phyloP scores from a whole-genome alignment of 164 flowering plant genomes.

The Hamamelis virginiana region DNA sequence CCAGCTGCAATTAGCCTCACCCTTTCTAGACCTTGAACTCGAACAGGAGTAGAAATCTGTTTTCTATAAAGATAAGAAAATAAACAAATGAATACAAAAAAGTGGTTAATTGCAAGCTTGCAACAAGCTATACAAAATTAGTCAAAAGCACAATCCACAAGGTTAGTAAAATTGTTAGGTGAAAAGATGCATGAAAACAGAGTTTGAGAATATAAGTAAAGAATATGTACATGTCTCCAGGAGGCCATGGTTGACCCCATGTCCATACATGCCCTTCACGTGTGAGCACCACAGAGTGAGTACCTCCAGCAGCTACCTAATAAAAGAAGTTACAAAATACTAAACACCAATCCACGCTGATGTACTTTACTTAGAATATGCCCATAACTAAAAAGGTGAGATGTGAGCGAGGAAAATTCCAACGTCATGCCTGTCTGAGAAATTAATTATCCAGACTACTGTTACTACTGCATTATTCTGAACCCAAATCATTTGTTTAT shows the following conservation, averaged over 20 bases:
- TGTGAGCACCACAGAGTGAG: slow-evolving; percentile 97
- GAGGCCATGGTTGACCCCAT: slow-evolving; percentile 99
- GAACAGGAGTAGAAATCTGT: slow-evolving; percentile 89
- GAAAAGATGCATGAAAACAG: not conserved
- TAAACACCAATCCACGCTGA: not conserved
- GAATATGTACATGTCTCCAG: slow-evolving; percentile 85
- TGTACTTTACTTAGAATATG: not conserved
- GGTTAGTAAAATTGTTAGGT: not conserved
- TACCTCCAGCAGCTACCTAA: slow-evolving; percentile 99
- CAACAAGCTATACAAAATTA: not conserved
- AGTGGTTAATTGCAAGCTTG: slow-evolving; percentile 9
- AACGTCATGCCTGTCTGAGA: not conserved
- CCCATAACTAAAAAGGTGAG: not conserved
- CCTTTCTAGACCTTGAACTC: slow-evolving; percentile 94
- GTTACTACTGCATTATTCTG: not conserved
- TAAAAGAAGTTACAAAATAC: slow-evolving; percentile 13
- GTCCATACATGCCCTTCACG: slow-evolving; percentile 98
- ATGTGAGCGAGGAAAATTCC: not conserved
- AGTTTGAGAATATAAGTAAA: not conserved
- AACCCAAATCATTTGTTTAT: not conserved
- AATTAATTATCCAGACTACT: not conserved
- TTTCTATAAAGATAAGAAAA: slow-evolving; percentile 45
- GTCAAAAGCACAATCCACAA: not conserved
- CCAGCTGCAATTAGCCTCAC: slow-evolving; percentile 92
- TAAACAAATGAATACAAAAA: not conserved